Conservation (phyloP, 1,284 basidiomycete species). For the Polyporus tsugae region DNA sequence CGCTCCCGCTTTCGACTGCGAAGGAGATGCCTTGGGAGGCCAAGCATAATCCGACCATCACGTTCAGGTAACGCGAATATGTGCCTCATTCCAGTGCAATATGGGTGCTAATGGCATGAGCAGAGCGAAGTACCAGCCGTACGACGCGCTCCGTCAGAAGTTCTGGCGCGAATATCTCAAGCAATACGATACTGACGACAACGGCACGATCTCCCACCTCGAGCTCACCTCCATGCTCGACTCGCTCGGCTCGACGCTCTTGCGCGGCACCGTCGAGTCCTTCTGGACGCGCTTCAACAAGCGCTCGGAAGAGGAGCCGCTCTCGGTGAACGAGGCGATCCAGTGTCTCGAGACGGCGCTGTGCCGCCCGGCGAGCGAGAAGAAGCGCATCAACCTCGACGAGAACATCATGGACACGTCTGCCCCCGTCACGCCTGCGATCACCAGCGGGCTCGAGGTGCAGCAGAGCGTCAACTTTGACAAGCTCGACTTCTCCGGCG, state of each 20-base stretch:
- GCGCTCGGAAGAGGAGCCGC: constrained; percentile 71
- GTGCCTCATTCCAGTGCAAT: constrained; percentile 25
- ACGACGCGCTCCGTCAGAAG: constrained; percentile 87
- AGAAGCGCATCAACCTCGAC: constrained; percentile 61
- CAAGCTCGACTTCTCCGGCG: constrained; percentile 72
- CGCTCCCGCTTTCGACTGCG: constrained; percentile 58
- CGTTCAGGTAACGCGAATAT: constrained; percentile 60
- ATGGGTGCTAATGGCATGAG: background rate
- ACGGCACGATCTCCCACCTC: constrained; percentile 78
- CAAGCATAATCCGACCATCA: constrained; percentile 67
- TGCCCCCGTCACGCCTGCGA: constrained; percentile 56
- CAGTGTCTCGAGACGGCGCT: constrained; percentile 85
- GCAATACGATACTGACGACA: constrained; percentile 93
- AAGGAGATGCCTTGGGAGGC: constrained; percentile 71
- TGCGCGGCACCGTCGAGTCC: constrained; percentile 77
- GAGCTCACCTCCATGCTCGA: constrained; percentile 98
- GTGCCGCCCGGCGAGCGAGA: constrained; percentile 74
- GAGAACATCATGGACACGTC: constrained; percentile 46
- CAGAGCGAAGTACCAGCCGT: constrained; percentile 95
- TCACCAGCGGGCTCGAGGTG: constrained; percentile 40
- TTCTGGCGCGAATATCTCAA: constrained; percentile 94
- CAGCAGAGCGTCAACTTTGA: constrained; percentile 57
- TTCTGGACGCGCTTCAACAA: constrained; percentile 84
- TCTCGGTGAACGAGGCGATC: constrained; percentile 84
- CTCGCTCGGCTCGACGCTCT: constrained; percentile 94